Evolutionary conservation across 805 yeast species (phyloP), one percentile per base, ranked within the genome.

Genomic region (Saccharomycopsis capsularis): DNA sequence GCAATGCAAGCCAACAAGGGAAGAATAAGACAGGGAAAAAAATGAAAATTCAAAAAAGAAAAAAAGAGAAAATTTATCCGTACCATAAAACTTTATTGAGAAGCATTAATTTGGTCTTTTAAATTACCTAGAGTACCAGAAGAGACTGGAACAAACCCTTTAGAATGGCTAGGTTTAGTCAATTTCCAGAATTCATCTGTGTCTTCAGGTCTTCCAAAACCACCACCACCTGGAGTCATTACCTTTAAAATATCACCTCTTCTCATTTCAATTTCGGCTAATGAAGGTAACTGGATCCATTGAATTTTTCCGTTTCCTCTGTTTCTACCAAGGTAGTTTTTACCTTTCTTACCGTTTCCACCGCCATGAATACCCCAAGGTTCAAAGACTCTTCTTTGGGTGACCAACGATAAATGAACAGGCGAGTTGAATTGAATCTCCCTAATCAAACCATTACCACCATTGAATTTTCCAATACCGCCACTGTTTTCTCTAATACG

Each of bases 321-420:
- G 40, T 62, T 65, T 55, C 65, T 63, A 3, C 65, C 68, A 53
- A 57, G 63, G 59, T 57, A 58, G 56, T 69, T 65, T 59, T 63
- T 63, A 34, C 83, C 83, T 46, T 73, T 64, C 24, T 63, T 59
- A n/a, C 81, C 82, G 48, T 68, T 69, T 11, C 59, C 68, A 39
- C 82, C 83, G 1, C 82, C 82, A 44, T 68, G 58, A 40, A 76
- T 66, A 22, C 82, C 82, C 63, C 71, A 75, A 7, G 82, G 82
- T 2, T 78, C 69, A 45, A 68, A 62, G 1, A 76, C 67, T 60
- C 83, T 66, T 62, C 82, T 66, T 56, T 76, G 78, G 63, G 76
- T 71, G 34, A 67, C 68, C 54, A 72, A 65, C 3, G 75, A 71
- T 34, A 71, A 68, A 52, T 73, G 72, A 5, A 66, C 61, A 5